Conservation (phyloP, 2,329 filamentous ascomycete genomes). For the Torrubiellomyces zombiae region DNA sequence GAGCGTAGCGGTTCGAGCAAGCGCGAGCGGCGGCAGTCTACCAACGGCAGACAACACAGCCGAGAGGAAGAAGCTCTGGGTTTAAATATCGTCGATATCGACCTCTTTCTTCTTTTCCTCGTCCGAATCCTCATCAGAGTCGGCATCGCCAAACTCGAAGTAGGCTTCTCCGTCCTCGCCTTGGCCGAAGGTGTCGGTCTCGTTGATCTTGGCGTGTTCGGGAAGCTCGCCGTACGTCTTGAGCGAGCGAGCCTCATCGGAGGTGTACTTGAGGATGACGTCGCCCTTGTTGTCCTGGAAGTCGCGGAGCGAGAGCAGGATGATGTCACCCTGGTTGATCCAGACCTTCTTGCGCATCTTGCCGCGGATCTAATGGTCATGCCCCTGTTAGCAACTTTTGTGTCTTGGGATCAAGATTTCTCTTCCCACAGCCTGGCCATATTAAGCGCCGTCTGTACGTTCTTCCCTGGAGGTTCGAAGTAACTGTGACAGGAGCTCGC, state of each 20-base stretch:
- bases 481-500: no score
- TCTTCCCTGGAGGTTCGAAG: no score
- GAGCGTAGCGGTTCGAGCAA: neutral
- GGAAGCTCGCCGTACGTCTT: slow-evolving; percentile 97
- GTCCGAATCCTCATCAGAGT: slow-evolving; percentile 38
- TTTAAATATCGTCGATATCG: slow-evolving; percentile 89
- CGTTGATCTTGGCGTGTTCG: slow-evolving; percentile 98
- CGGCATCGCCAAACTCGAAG: slow-evolving; percentile 97
- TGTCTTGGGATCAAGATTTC: neutral
- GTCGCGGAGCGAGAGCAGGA: slow-evolving; percentile 72
- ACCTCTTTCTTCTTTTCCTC: slow-evolving; percentile 56
- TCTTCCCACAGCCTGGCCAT: neutral
- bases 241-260: slow-evolving; percentile 86
- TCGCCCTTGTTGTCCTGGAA: slow-evolving; percentile 95
- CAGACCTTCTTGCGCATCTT: slow-evolving; percentile 99
- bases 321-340: slow-evolving; percentile 98
- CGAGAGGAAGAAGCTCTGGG: neutral
- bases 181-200: slow-evolving; percentile 87
- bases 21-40: no score
- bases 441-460: no score
- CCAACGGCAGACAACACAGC: slow-evolving; percentile 2
- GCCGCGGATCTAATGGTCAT: slow-evolving; percentile 40
- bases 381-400: no score
- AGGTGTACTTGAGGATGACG: slow-evolving; percentile 90
- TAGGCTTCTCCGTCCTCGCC: slow-evolving; percentile 90